Percentiles rank a stretch among this genome's conserved stretches.
Evolutionary conservation across 495 filamentous ascomycete genomes (phyloP).

Genomic region (Hyaloscypha finlandica): DNA sequence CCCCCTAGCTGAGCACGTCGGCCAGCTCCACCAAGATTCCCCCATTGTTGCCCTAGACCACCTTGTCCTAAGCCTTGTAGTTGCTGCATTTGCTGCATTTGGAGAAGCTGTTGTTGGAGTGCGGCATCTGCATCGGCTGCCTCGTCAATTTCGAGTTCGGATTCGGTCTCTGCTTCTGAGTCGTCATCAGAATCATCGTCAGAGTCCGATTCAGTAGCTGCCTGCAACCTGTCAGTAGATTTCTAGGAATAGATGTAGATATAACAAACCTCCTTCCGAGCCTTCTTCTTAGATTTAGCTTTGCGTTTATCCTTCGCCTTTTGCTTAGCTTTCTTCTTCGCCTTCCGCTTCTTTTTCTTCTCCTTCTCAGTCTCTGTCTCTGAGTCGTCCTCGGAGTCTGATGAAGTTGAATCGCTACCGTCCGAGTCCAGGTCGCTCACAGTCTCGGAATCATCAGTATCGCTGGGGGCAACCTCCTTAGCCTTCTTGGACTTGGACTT

Average conservation of each 20-base stretch:
- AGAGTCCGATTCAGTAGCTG: slow-evolving; percentile 27
- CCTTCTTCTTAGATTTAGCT: slow-evolving; percentile 32
- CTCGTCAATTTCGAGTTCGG: slow-evolving; percentile 25
- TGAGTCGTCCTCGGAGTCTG: slow-evolving; percentile 32
- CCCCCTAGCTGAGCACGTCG: slow-evolving; percentile 22
- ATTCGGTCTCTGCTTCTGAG: slow-evolving; percentile 37
- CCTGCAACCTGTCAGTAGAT: slow-evolving; percentile 27
- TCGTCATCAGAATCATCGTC: slow-evolving; percentile 39
- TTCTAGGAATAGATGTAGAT: background rate
- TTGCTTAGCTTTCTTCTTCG: slow-evolving; percentile 40
- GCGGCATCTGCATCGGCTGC: slow-evolving; percentile 11
- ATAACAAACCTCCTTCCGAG: slow-evolving; percentile 23
- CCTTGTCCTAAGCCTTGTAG: slow-evolving; percentile 29
- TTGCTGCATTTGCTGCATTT: slow-evolving; percentile 32
- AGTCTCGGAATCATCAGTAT: slow-evolving; percentile 31
- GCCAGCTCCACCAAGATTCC: slow-evolving; percentile 2
- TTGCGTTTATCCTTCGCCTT: slow-evolving; percentile 36
- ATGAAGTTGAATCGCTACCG: slow-evolving; percentile 27
- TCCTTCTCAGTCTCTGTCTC: slow-evolving; percentile 43
- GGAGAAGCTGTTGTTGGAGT: slow-evolving; percentile 26
- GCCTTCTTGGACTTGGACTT: slow-evolving; percentile 39
- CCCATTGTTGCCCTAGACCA: slow-evolving; percentile 7
- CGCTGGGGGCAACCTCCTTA: slow-evolving; percentile 35
- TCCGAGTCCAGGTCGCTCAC: slow-evolving; percentile 30
- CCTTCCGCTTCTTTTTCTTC: slow-evolving; percentile 46